phyloP scores from a whole-genome alignment of 2,329 filamentous ascomycete species.

The Aaosphaeria arxii region DNA sequence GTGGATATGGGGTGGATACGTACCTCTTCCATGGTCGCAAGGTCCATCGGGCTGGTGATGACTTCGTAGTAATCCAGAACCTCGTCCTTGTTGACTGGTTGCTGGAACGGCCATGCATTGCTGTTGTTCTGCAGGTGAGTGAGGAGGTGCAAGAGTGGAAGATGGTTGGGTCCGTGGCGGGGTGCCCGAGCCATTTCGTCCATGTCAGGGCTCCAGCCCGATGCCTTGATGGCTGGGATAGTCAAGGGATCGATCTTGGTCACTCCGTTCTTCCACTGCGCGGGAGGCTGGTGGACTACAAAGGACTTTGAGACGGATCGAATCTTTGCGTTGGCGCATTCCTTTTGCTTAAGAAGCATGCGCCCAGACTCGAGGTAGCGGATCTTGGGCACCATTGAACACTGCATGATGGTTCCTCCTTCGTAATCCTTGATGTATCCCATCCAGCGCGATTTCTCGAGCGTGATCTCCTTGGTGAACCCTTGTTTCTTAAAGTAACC shows the following conservation, averaged over 20 bases:
- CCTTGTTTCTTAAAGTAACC: slow-evolving; percentile 99
- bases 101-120: slow-evolving; percentile 90
- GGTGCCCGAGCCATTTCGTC: slow-evolving; percentile 93
- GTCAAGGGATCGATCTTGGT: slow-evolving; percentile 78
- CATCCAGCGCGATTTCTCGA: slow-evolving; percentile 92
- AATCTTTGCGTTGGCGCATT: slow-evolving; percentile 92
- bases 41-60: slow-evolving; percentile 96
- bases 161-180: slow-evolving; percentile 94
- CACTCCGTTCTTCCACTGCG: slow-evolving; percentile 74
- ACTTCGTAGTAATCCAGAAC: slow-evolving; percentile 99
- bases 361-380: slow-evolving; percentile 89
- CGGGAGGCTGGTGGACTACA: slow-evolving; percentile 79
- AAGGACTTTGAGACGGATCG: slow-evolving; percentile 86
- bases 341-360: slow-evolving; percentile 97
- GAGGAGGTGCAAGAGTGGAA: slow-evolving; percentile 85
- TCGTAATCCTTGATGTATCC: slow-evolving; percentile 99
- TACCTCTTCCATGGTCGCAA: slow-evolving; percentile 83
- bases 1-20: neutral
- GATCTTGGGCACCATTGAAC: slow-evolving; percentile 91
- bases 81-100: slow-evolving; percentile 91
- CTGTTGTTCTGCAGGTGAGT: slow-evolving; percentile 94
- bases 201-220: slow-evolving; percentile 97
- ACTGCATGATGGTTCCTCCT: slow-evolving; percentile 98
- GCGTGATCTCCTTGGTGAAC: slow-evolving; percentile 96
- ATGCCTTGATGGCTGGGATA: slow-evolving; percentile 82